Conservation (phyloP, 2,329 filamentous ascomycete genomes). For the Fusarium caatingaense region DNA sequence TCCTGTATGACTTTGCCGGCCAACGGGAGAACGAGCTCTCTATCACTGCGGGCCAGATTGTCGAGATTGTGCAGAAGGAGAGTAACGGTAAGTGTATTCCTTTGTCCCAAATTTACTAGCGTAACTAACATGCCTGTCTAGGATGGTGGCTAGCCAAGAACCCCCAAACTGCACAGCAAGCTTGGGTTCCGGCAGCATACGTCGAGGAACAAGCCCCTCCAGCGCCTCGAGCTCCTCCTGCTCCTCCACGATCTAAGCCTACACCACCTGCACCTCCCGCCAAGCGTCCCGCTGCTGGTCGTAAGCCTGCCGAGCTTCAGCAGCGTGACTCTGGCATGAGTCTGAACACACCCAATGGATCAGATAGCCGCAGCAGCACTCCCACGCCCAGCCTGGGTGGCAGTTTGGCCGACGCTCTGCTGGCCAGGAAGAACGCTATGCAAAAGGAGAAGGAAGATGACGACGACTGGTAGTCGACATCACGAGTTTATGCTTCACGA, state of each 20-base stretch:
- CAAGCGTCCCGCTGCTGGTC: slow-evolving; percentile 79
- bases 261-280: slow-evolving; percentile 81
- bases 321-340: slow-evolving; percentile 79
- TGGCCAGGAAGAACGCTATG: slow-evolving; percentile 81
- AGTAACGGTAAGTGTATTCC: slow-evolving; percentile 78
- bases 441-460: slow-evolving; percentile 75
- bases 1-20: slow-evolving; percentile 90
- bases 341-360: slow-evolving; percentile 66
- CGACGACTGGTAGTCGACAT: slow-evolving; percentile 71
- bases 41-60: slow-evolving; percentile 80
- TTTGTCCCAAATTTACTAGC: neutral
- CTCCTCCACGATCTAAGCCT: slow-evolving; percentile 73
- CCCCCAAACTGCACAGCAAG: slow-evolving; percentile 69
- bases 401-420: slow-evolving; percentile 81
- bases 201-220: slow-evolving; percentile 83
- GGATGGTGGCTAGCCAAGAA: slow-evolving; percentile 96
- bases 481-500: slow-evolving; percentile 44
- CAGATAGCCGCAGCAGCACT: slow-evolving; percentile 74
- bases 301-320: slow-evolving; percentile 76
- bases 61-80: slow-evolving; percentile 94
- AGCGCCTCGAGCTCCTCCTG: slow-evolving; percentile 72
- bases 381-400: slow-evolving; percentile 78
- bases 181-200: slow-evolving; percentile 95
- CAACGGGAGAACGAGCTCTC: slow-evolving; percentile 87
- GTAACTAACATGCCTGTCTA: slow-evolving; percentile 57